phyloP scores from a whole-genome alignment of 169 alveolate species.

The Plasmodium gonderi region DNA sequence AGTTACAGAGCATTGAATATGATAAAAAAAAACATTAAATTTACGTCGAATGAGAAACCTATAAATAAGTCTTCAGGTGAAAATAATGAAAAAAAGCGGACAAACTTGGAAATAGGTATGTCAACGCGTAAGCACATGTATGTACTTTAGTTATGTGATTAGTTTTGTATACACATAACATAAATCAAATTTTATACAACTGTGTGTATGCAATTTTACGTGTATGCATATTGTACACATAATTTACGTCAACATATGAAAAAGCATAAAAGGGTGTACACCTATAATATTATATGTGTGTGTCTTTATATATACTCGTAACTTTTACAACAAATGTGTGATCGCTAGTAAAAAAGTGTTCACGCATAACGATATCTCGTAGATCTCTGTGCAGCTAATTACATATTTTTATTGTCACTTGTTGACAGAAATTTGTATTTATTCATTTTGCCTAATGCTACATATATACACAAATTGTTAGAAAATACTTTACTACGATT shows the following conservation, averaged over 20 bases:
- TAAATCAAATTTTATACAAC: too few relatives aligned
- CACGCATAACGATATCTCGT: not conserved
- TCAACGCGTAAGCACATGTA: not conserved
- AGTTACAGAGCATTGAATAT: conserved; percentile 14
- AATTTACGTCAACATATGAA: too few relatives aligned
- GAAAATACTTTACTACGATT: not conserved
- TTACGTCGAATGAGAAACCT: conserved; percentile 35
- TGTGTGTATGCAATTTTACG: not conserved
- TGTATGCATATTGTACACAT: too few relatives aligned
- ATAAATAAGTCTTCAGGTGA: conserved; percentile 26
- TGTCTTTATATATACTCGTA: too few relatives aligned
- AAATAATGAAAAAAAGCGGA: conserved; percentile 48
- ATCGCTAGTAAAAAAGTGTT: not conserved
- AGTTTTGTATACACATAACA: not conserved
- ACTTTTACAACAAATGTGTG: too few relatives aligned
- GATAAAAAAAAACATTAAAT: conserved; percentile 46
- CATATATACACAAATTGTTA: not conserved
- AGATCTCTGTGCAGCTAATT: not conserved
- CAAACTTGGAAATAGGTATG: conserved; percentile 46
- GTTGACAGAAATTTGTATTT: not conserved
- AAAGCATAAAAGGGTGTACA: not conserved
- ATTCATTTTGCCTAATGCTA: not conserved
- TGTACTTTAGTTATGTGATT: not conserved
- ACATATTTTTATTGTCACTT: not conserved
- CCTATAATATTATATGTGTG: not conserved